phyloP scores from a whole-genome alignment of 805 yeast genomes.

The Zygoascus ofunaensis region DNA sequence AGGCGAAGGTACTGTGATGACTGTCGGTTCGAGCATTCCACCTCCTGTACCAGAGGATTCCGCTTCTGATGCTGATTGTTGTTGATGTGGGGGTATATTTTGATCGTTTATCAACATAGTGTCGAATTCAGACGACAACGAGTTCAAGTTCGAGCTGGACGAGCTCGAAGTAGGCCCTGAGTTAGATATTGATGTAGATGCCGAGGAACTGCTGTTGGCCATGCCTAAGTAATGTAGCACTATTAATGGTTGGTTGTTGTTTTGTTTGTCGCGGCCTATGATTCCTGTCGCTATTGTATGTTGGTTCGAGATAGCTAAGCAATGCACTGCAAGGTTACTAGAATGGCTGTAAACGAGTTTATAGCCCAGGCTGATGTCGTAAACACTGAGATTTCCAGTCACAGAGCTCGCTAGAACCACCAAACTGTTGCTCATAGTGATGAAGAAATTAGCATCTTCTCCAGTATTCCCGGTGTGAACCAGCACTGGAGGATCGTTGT shows the following conservation, averaged over 20 bases:
- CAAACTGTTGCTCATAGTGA: conserved; percentile 43
- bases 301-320: conserved; percentile 60
- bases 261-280: conserved; percentile 64
- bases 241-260: conserved; percentile 45
- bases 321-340: conserved; percentile 68
- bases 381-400: conserved; percentile 56
- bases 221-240: conserved; percentile 9
- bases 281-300: conserved; percentile 70
- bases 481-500: conserved; percentile 44
- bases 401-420: conserved; percentile 63
- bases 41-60: not conserved
- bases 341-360: conserved; percentile 57
- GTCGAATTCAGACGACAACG: not conserved
- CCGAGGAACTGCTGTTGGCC: not conserved
- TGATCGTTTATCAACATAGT: not conserved
- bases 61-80: not conserved
- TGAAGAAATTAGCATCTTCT: conserved; percentile 4
- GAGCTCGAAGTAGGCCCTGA: not conserved
- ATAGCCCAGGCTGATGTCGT: conserved; percentile 48
- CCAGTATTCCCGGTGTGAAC: conserved; percentile 25
- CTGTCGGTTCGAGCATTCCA: conserved; percentile 27
- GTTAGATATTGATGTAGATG: conserved; percentile 1
- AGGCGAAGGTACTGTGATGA: conserved; percentile 70
- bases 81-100: not conserved
- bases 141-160: not conserved